Base-by-base conservation (phyloP, 2,329 filamentous ascomycete genomes). In the Colletotrichum sp. region DNA sequence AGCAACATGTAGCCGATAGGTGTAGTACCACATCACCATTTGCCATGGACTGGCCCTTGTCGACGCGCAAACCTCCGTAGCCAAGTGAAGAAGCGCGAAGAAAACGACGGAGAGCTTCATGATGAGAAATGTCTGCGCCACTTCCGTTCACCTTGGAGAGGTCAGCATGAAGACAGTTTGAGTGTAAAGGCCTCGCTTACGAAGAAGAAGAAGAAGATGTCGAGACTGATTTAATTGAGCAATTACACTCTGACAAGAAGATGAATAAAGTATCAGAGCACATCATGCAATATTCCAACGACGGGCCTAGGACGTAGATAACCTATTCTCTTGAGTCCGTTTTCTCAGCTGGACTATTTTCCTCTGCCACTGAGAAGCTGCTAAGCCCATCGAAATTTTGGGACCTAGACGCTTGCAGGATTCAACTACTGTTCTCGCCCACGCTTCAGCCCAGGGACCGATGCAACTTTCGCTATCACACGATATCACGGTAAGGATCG, bases 391-490 rank as follows among this genome's bases (percentile, higher is more conserved):
- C 0, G 18, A 1, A 48, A n/a, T n/a, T 4, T n/a, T n/a, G 18
- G 0, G 18, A 1, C 0, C 18, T 0, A 3, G 39, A 48, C 9
- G 9, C 6, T 48, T 48, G 39, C 0, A 48, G 18, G 18, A 48
- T n/a, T 48, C 39, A n/a, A 48, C 39, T n/a, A 7, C 39, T n/a
- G 18, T n/a, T 48, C 39, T 48, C 39, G 39, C 18, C 39, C 39
- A 48, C 6, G 5, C 18, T n/a, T 0, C 39, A 12, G 18, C 39
- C 39, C 18, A 48, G 18, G 18, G 18, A 48, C 9, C 18, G 9
- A n/a, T 48, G 39, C 39, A 48, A 48, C 5, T 48, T 48, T 48
- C 39, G 9, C 9, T n/a, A 22, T 48, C 39, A 48, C 39, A 48
- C 9, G 39, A 48, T 48, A 48, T 48, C 39, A 48, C 39, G 18